phyloP scores from a whole-genome alignment of 768 basidiomycete species.

The Xerocomellus intermedius region DNA sequence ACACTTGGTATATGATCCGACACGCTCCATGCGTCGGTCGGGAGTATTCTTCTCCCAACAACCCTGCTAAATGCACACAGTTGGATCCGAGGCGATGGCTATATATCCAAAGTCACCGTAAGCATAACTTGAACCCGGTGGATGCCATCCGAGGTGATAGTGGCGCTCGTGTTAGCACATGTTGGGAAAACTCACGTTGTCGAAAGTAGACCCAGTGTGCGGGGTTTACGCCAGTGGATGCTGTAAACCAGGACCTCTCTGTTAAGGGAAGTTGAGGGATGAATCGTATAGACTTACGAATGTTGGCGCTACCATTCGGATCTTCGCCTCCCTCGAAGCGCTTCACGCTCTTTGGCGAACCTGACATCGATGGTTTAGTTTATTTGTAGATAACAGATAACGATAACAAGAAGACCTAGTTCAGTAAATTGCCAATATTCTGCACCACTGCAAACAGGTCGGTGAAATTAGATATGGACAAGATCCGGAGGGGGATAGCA shows the following conservation, averaged over 20 bases:
- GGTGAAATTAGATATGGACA: conserved; percentile 13
- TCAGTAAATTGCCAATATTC: conserved; percentile 53
- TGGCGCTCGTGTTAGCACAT: not conserved
- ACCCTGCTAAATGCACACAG: conserved; percentile 27
- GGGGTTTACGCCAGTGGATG: conserved; percentile 46
- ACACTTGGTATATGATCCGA: not conserved
- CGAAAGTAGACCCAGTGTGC: conserved; percentile 48
- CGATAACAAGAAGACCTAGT: conserved; percentile 25
- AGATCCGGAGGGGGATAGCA: conserved; percentile 2
- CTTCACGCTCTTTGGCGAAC: conserved; percentile 36
- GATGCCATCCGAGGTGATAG: not conserved
- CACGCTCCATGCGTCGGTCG: not conserved
- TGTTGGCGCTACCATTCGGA: conserved; percentile 45
- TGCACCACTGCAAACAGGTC: conserved; percentile 23
- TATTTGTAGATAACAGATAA: conserved; percentile 1
- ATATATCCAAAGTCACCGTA: conserved; percentile 1
- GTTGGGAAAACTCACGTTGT: conserved; percentile 35
- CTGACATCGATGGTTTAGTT: conserved; percentile 11
- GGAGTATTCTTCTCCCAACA: not conserved
- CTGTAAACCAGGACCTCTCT: conserved; percentile 21
- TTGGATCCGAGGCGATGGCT: conserved; percentile 34
- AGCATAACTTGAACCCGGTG: not conserved
- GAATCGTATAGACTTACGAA: conserved; percentile 34
- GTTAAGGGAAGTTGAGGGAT: not conserved
- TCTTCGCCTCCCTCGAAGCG: conserved; percentile 47